Evolutionary conservation across 2,329 filamentous ascomycete genomes (phyloP).

Genomic region (Lachnellula suecica): DNA sequence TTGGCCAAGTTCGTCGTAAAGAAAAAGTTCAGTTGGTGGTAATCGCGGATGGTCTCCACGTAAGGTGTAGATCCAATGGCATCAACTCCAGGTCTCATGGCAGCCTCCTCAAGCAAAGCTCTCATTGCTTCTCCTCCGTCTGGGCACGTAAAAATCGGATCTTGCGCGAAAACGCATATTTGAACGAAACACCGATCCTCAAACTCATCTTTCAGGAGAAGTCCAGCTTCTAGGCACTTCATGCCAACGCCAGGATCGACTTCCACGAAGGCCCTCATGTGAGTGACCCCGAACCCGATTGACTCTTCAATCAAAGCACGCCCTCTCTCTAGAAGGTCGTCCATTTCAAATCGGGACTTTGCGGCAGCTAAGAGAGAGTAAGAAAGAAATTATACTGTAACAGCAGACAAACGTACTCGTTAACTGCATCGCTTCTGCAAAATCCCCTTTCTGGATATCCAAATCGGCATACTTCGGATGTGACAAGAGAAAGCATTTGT

Average conservation of each 20-base stretch:
- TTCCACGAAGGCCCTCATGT: conserved; percentile 71
- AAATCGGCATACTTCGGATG: conserved; percentile 60
- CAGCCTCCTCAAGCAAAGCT: conserved; percentile 46
- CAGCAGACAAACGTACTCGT: conserved; percentile 38
- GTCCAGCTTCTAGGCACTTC: conserved; percentile 56
- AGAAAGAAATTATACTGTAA: conserved; percentile 9
- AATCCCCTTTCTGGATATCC: conserved; percentile 58
- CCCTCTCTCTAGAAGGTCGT: conserved; percentile 65
- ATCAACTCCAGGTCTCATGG: conserved; percentile 46
- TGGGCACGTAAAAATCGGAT: conserved; percentile 60
- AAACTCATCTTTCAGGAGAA: conserved; percentile 56
- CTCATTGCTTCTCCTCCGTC: conserved; percentile 51
- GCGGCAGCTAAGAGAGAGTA: conserved; percentile 40
- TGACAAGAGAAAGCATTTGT: conserved; percentile 62
- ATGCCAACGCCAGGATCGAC: conserved; percentile 61
- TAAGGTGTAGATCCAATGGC: conserved; percentile 70
- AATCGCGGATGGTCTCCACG: conserved; percentile 51
- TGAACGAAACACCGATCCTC: conserved; percentile 56
- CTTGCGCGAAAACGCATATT: conserved; percentile 70
- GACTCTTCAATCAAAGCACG: conserved; percentile 65
- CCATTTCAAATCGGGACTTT: conserved; percentile 59
- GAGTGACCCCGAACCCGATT: conserved; percentile 62
- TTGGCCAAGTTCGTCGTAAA: conserved; percentile 61
- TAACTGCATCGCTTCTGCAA: conserved; percentile 62
- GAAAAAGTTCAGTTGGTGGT: conserved; percentile 55